Conservation (phyloP, 768 basidiomycete species). For the Pulveroboletus sp. region DNA sequence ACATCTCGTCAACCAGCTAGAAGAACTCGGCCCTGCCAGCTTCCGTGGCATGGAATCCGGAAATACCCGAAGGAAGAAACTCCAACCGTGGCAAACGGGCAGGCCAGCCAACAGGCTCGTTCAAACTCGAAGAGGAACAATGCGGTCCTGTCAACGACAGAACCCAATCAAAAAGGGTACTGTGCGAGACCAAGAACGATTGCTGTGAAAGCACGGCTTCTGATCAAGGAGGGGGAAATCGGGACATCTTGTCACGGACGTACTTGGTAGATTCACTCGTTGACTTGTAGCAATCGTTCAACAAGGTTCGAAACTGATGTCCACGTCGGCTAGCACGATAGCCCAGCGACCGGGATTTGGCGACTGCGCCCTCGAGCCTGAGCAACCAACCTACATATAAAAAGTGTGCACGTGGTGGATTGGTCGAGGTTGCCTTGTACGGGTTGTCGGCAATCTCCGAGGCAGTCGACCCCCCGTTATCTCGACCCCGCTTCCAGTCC, state of each 20-base stretch:
- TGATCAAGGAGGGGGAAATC: slow-evolving; percentile 1
- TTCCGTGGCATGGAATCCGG: slow-evolving; percentile 13
- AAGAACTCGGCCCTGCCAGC: slow-evolving; percentile 5
- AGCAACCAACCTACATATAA: slow-evolving; percentile 7
- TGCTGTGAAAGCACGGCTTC: background rate
- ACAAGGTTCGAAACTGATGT: slow-evolving; percentile 12
- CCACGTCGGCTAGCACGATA: slow-evolving; percentile 8
- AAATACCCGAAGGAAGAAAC: slow-evolving; percentile 11
- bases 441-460: slow-evolving; percentile 17
- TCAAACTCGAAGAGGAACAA: too few relatives aligned
- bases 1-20: background rate
- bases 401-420: slow-evolving; percentile 10
- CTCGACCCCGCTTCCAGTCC: slow-evolving; percentile 8
- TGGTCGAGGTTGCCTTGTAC: background rate
- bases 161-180: slow-evolving; percentile 1
- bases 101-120: too few relatives aligned
- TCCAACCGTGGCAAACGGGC: too few relatives aligned
- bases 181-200: background rate
- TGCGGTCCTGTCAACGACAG: background rate
- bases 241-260: background rate
- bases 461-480: slow-evolving; percentile 1
- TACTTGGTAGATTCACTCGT: slow-evolving; percentile 1
- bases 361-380: slow-evolving; percentile 4
- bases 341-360: slow-evolving; percentile 17
- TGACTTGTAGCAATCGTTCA: slow-evolving; percentile 10